Evolutionary conservation across 192 early-diverging fungal species (phyloP).

Genomic region (Rhizoclosmatium globosum): DNA sequence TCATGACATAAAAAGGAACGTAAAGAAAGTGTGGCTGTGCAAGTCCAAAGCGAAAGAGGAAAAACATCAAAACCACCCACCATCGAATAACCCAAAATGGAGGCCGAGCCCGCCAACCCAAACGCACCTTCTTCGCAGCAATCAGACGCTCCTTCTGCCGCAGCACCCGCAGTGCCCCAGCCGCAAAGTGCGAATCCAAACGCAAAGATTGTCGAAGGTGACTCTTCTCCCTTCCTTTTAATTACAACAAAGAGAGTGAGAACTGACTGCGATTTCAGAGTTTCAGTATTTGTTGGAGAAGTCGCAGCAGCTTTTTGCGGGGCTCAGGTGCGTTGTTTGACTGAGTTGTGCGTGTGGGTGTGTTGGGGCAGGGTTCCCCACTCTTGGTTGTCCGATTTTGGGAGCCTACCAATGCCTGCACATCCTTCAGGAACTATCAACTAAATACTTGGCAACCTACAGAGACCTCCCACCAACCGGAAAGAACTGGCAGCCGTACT

Average conservation of each 20-base stretch:
- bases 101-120: neutral
- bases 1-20: neutral
- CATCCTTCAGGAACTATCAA: too few relatives aligned
- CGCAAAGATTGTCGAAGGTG: conserved; percentile 39
- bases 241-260: neutral
- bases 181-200: conserved; percentile 27
- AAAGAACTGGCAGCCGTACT: conserved; percentile 87
- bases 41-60: neutral
- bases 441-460: neutral
- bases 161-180: neutral
- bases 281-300: conserved; percentile 97
- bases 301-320: conserved; percentile 95
- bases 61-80: neutral
- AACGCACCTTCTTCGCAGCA: neutral
- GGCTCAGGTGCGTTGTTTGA: conserved; percentile 69
- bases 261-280: conserved; percentile 54
- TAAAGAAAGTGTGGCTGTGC: neutral
- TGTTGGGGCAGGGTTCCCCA: neutral
- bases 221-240: neutral
- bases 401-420: too few relatives aligned
- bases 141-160: neutral
- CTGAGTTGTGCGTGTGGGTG: neutral
- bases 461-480: conserved; percentile 91
- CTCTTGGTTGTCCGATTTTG: too few relatives aligned
- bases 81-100: neutral